Conservation (phyloP, 768 basidiomycete genomes). For the Psilocybe subaeruginosa region DNA sequence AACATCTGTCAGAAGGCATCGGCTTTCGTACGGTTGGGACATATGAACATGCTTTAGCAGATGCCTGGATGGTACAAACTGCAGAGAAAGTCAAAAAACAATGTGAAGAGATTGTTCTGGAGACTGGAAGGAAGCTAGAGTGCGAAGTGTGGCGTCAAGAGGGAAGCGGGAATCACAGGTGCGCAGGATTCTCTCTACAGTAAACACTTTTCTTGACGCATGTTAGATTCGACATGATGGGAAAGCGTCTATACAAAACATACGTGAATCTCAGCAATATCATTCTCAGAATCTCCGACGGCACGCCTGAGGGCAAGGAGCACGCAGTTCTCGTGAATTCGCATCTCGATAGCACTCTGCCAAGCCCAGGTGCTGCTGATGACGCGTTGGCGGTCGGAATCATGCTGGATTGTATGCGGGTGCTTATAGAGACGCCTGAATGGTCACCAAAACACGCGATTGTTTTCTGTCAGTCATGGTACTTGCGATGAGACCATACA, state of each 20-base stretch:
- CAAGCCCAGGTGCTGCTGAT: constrained; percentile 87
- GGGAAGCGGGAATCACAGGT: constrained; percentile 89
- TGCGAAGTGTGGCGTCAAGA: constrained; percentile 93
- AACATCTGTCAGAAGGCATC: constrained; percentile 79
- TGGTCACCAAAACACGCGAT: constrained; percentile 79
- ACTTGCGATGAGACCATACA: background rate
- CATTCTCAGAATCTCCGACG: constrained; percentile 83
- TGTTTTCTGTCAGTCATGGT: constrained; percentile 72
- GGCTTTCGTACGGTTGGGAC: constrained; percentile 94
- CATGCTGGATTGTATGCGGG: constrained; percentile 89
- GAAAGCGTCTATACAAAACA: constrained; percentile 78
- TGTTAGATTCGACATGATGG: constrained; percentile 90
- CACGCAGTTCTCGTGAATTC: constrained; percentile 88
- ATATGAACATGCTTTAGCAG: constrained; percentile 82
- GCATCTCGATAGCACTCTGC: constrained; percentile 89
- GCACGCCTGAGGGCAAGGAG: constrained; percentile 69
- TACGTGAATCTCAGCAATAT: constrained; percentile 91
- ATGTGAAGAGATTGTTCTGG: constrained; percentile 58
- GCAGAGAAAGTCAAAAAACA: constrained; percentile 61
- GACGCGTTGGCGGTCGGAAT: constrained; percentile 88
- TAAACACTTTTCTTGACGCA: background rate
- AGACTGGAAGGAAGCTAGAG: constrained; percentile 62
- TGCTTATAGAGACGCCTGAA: constrained; percentile 65
- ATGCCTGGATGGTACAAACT: constrained; percentile 77
- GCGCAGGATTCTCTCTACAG: constrained; percentile 27